phyloP scores from a whole-genome alignment of 805 yeast species.

The Ogataea methanolica region DNA sequence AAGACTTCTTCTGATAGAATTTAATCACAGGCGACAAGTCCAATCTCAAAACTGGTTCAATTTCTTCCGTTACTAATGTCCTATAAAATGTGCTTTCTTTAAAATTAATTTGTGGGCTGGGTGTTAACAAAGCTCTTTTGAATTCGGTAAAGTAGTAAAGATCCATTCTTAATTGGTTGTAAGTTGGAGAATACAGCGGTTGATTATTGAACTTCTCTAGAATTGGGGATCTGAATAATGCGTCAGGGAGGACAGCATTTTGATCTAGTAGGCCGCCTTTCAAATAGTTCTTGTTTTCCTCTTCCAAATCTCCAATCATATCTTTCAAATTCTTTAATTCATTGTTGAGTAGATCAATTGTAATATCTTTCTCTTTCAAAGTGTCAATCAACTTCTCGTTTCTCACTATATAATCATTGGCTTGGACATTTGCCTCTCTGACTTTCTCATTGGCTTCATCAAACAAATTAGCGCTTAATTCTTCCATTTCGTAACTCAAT shows the following conservation, averaged over 20 bases:
- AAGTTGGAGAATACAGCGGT: slow-evolving; percentile 26
- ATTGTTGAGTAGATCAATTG: slow-evolving; percentile 58
- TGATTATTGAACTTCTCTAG: slow-evolving; percentile 21
- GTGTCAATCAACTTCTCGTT: slow-evolving; percentile 49
- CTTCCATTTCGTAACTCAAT: slow-evolving; percentile 73
- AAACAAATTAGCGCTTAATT: slow-evolving; percentile 68
- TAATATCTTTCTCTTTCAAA: slow-evolving; percentile 63
- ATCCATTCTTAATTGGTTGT: slow-evolving; percentile 39
- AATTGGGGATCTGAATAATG: slow-evolving; percentile 13
- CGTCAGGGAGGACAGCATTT: slow-evolving; percentile 7
- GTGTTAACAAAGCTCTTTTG: slow-evolving; percentile 32
- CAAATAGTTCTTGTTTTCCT: slow-evolving; percentile 23
- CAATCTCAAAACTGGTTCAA: slow-evolving; percentile 66
- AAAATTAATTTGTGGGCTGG: slow-evolving; percentile 22
- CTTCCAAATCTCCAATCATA: slow-evolving; percentile 52
- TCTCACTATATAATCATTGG: slow-evolving; percentile 53
- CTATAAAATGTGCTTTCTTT: slow-evolving; percentile 58
- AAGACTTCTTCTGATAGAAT: slow-evolving; percentile 50
- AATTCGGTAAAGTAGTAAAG: slow-evolving; percentile 40
- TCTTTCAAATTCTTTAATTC: slow-evolving; percentile 66
- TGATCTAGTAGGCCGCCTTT: slow-evolving; percentile 4
- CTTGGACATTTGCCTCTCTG: slow-evolving; percentile 66
- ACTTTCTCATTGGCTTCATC: slow-evolving; percentile 86
- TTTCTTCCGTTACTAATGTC: slow-evolving; percentile 65
- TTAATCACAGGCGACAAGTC: slow-evolving; percentile 63